Conservation (phyloP, 116 monocot genomes). For the Phalaenopsis hybrid region DNA sequence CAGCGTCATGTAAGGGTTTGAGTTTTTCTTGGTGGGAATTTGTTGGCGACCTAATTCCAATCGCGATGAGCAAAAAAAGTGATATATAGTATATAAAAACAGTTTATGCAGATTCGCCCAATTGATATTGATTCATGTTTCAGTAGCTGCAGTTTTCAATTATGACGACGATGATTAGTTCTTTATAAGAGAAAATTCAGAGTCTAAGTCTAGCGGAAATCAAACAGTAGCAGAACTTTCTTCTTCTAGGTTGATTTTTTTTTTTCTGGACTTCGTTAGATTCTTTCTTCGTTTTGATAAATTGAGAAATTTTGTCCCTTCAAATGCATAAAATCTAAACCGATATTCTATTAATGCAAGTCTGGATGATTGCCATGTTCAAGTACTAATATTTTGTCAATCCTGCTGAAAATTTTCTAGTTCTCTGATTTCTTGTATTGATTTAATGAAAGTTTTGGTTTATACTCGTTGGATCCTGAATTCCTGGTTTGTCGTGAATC, state of each 20-base stretch:
- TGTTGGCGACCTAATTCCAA: too few relatives aligned
- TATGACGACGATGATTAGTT: too few relatives aligned
- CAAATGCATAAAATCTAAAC: neutral
- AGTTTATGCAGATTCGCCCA: too few relatives aligned
- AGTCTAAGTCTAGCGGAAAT: too few relatives aligned
- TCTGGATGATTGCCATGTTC: neutral
- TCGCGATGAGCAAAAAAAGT: neutral
- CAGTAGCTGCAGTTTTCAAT: too few relatives aligned
- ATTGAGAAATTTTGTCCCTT: neutral
- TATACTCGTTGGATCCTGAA: neutral
- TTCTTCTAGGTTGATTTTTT: neutral
- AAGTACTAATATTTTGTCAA: too few relatives aligned
- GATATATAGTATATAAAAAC: too few relatives aligned
- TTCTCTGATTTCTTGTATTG: neutral
- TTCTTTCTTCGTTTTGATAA: neutral
- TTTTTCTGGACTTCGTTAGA: neutral
- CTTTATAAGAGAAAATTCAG: too few relatives aligned
- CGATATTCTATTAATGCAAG: neutral
- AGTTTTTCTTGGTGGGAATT: neutral
- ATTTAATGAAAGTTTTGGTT: neutral
- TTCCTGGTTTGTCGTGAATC: too few relatives aligned
- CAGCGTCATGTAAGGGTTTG: neutral
- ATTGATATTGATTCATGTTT: too few relatives aligned
- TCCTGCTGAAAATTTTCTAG: neutral
- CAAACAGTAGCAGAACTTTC: neutral